A percentile compares a stretch with the other conserved stretches of the same genome.
Evolutionary conservation across 1,139 yeast species (phyloP).

Genomic region (Kodamaea derodonti): DNA sequence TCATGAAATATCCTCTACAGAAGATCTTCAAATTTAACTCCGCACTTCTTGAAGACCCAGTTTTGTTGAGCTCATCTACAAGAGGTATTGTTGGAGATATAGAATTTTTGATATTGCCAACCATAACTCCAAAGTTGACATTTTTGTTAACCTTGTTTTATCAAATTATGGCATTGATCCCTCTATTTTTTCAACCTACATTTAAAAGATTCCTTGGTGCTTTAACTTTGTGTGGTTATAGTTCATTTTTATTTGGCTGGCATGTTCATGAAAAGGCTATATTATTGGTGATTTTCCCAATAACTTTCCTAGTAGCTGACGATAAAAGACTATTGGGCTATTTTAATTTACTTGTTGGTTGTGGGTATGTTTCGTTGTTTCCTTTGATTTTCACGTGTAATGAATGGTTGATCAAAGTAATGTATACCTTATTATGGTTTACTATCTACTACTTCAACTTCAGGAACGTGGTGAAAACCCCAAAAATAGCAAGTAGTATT

Average conservation of each 20-base stretch:
- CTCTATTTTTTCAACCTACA: slow-evolving; percentile 71
- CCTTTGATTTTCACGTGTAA: slow-evolving; percentile 82
- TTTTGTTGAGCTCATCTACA: slow-evolving; percentile 48
- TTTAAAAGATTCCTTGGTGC: slow-evolving; percentile 79
- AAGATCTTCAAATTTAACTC: slow-evolving; percentile 34
- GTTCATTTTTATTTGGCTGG: slow-evolving; percentile 95
- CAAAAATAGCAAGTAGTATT: slow-evolving; percentile 44
- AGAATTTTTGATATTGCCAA: slow-evolving; percentile 74
- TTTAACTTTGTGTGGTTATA: slow-evolving; percentile 82
- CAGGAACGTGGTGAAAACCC: slow-evolving; percentile 58
- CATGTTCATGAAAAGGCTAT: slow-evolving; percentile 98
- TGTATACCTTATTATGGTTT: slow-evolving; percentile 86
- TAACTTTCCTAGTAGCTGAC: slow-evolving; percentile 68
- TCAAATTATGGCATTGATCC: slow-evolving; percentile 73
- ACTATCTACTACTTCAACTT: slow-evolving; percentile 71
- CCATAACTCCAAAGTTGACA: slow-evolving; percentile 72
- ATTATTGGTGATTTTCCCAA: slow-evolving; percentile 83
- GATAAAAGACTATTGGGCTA: slow-evolving; percentile 72
- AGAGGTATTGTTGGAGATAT: slow-evolving; percentile 93
- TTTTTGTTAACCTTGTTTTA: slow-evolving; percentile 77
- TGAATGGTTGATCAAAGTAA: slow-evolving; percentile 71
- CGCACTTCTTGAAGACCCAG: slow-evolving; percentile 19
- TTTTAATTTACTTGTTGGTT: slow-evolving; percentile 60
- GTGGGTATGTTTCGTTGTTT: slow-evolving; percentile 85
- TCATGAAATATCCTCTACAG: slow-evolving; percentile 34